Evolutionary conservation across 2,329 filamentous ascomycete species (phyloP).

Genomic region (Graphilbum fragrans): DNA sequence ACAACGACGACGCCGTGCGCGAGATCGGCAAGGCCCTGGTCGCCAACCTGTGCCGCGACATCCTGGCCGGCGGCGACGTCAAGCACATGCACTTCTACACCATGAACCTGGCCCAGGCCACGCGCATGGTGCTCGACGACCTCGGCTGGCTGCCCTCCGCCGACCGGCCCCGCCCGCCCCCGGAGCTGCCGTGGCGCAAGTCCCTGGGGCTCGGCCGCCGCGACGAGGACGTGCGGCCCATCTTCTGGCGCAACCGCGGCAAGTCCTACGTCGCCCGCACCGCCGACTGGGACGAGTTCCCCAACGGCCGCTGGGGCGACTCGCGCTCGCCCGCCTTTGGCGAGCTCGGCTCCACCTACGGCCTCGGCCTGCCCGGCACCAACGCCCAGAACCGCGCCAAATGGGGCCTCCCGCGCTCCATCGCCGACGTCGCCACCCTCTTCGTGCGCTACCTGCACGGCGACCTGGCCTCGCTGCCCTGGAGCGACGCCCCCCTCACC

Average conservation of each 20-base stretch:
- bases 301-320: slow-evolving; percentile 97
- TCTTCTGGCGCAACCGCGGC: slow-evolving; percentile 97
- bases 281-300: slow-evolving; percentile 98
- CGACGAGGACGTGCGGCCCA: slow-evolving; percentile 90
- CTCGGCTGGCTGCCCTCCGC: slow-evolving; percentile 68
- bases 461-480: slow-evolving; percentile 72
- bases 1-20: slow-evolving; percentile 85
- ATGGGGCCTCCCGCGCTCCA: slow-evolving; percentile 74
- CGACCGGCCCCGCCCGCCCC: slow-evolving; percentile 61
- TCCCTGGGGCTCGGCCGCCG: slow-evolving; percentile 81
- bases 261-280: slow-evolving; percentile 92
- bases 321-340: slow-evolving; percentile 92
- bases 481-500: slow-evolving; percentile 85
- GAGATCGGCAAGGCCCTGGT: slow-evolving; percentile 81
- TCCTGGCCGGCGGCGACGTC: slow-evolving; percentile 65
- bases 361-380: slow-evolving; percentile 83
- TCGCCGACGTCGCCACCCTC: slow-evolving; percentile 69
- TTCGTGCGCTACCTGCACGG: slow-evolving; percentile 80
- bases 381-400: slow-evolving; percentile 93
- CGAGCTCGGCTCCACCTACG: slow-evolving; percentile 81
- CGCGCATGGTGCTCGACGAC: slow-evolving; percentile 87
- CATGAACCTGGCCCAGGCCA: slow-evolving; percentile 95
- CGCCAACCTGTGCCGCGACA: slow-evolving; percentile 77
- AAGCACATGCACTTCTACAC: slow-evolving; percentile 95
- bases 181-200: slow-evolving; percentile 91